Evolutionary conservation across 257 asterid species (phyloP).

Genomic region (Solanum chiquidenum): DNA sequence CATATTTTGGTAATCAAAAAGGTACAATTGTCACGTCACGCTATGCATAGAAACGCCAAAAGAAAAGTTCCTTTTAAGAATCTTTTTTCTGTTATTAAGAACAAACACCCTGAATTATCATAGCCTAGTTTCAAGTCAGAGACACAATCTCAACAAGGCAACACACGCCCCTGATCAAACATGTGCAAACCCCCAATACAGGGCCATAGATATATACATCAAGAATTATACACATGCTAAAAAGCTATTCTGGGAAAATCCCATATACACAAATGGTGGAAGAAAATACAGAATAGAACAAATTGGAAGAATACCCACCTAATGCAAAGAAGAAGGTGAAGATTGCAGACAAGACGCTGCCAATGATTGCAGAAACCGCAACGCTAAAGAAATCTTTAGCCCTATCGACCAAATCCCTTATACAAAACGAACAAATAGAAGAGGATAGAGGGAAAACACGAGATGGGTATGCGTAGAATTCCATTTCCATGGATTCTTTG

Average conservation of each 20-base stretch:
- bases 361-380: slow-evolving; percentile 48
- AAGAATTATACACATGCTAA: neutral
- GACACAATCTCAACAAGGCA: neutral
- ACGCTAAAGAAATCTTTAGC: slow-evolving; percentile 43
- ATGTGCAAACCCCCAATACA: neutral
- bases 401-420: slow-evolving; percentile 31
- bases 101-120: neutral
- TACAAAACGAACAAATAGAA: slow-evolving; percentile 34
- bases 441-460: slow-evolving; percentile 41
- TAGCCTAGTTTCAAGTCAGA: neutral
- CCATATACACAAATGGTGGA: neutral
- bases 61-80: neutral
- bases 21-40: neutral
- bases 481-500: slow-evolving; percentile 31
- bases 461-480: slow-evolving; percentile 61
- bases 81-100: neutral
- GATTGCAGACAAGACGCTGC: slow-evolving; percentile 61
- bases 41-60: neutral
- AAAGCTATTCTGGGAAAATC: neutral
- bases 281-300: neutral
- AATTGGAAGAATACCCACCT: slow-evolving; percentile 24
- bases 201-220: neutral
- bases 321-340: slow-evolving; percentile 68
- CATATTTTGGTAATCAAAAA: neutral
- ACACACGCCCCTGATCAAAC: neutral